These are phyloP conservation scores for Ogataea allantospora DNA, from an alignment of 805 yeast species.

Conservation along the genomic window DNA sequence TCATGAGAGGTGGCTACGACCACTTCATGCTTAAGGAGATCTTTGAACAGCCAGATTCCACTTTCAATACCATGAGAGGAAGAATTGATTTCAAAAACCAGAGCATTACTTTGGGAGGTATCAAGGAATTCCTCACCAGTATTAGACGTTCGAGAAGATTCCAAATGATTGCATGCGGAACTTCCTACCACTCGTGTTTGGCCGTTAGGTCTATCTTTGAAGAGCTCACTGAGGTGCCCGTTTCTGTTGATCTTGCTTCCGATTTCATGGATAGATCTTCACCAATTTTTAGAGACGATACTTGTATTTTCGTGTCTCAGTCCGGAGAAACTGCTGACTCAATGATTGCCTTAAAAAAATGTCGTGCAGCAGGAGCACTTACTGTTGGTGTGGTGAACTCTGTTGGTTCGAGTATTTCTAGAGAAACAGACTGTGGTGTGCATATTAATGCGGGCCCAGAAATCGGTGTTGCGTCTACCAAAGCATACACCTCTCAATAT, in stretches of 20 bases:
- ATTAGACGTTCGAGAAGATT: constrained; percentile 93
- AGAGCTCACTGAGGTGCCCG: constrained; percentile 94
- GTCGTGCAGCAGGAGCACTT: constrained; percentile 94
- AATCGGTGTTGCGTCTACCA: constrained; percentile 98
- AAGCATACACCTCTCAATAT: constrained; percentile 97
- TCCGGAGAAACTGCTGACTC: constrained; percentile 99
- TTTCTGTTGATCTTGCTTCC: constrained; percentile 87
- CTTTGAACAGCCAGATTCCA: constrained; percentile 97
- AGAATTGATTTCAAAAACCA: constrained; percentile 87
- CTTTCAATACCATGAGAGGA: constrained; percentile 99
- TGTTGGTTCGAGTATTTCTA: constrained; percentile 95
- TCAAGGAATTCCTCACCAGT: constrained; percentile 77
- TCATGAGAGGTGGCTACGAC: constrained; percentile 94
- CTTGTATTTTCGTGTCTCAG: constrained; percentile 96
- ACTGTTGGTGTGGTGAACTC: constrained; percentile 97
- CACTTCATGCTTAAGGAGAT: constrained; percentile 99
- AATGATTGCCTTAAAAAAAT: constrained; percentile 90
- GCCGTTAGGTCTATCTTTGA: constrained; percentile 96
- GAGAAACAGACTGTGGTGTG: constrained; percentile 98
- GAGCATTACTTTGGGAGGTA: constrained; percentile 83
- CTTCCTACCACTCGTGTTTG: constrained; percentile 96
- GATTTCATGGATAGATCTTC: constrained; percentile 92
- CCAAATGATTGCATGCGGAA: constrained; percentile 99
- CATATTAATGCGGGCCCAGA: constrained; percentile 99
- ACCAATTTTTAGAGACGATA: constrained; percentile 98